A percentile compares a stretch with the other conserved stretches of the same genome.
phyloP scores from a whole-genome alignment of 495 filamentous ascomycete genomes.

The Pseudevernia furfuracea region DNA sequence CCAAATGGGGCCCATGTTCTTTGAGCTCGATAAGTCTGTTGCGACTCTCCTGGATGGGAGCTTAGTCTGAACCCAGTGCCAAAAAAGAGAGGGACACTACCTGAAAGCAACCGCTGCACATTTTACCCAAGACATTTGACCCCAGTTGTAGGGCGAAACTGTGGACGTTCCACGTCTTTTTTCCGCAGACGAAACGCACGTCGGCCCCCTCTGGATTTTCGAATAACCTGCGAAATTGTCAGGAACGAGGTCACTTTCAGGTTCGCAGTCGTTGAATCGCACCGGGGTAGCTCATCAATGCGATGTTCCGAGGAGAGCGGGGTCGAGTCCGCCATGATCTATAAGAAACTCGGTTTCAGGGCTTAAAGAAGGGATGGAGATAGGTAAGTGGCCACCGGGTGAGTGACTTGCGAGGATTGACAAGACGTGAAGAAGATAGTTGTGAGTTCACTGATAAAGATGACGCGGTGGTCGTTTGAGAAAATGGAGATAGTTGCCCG shows the following conservation, averaged over 20 bases:
- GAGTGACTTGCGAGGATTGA: too few relatives aligned
- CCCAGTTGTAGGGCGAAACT: not conserved
- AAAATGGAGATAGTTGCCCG: too few relatives aligned
- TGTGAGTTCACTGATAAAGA: too few relatives aligned
- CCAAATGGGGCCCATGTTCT: not conserved
- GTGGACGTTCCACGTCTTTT: not conserved
- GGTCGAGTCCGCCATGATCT: too few relatives aligned
- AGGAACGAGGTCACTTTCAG: not conserved
- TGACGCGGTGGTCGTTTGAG: too few relatives aligned
- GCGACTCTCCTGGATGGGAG: not conserved
- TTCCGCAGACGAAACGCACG: not conserved
- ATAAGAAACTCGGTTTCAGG: too few relatives aligned
- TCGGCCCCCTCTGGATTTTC: not conserved
- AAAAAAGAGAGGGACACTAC: not conserved
- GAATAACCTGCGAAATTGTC: not conserved
- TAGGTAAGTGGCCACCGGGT: too few relatives aligned
- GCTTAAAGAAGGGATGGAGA: too few relatives aligned
- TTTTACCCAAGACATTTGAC: not conserved
- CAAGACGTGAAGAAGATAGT: too few relatives aligned
- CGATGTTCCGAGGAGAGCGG: not conserved
- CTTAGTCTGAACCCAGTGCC: rapidly evolving
- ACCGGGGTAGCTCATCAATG: not conserved
- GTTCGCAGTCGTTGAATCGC: not conserved
- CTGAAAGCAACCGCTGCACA: not conserved
- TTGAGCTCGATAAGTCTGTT: not conserved